Evolutionary conservation across 148 eudicot species (phyloP).

Genomic region (Beta vulgaris): DNA sequence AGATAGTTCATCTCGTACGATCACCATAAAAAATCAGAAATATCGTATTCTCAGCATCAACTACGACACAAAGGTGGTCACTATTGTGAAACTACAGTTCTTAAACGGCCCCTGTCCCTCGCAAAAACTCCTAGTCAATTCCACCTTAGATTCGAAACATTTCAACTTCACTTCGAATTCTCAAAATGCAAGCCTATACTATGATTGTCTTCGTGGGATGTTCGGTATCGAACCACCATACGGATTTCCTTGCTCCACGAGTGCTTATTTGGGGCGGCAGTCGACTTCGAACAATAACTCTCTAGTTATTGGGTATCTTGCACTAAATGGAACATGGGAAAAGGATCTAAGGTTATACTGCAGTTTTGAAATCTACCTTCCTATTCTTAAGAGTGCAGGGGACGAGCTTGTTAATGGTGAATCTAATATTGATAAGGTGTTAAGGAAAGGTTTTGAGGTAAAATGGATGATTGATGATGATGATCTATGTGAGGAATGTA

Average conservation of each 20-base stretch:
- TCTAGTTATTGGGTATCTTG: background rate
- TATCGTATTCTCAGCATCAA: conserved; percentile 15
- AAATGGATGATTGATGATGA: conserved; percentile 17
- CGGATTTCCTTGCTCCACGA: conserved; percentile 8
- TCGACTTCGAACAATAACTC: background rate
- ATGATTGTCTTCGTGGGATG: background rate
- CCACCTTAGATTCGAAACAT: background rate
- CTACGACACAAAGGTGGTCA: background rate
- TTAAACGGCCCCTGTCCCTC: background rate
- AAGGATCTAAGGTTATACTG: background rate
- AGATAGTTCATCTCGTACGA: background rate
- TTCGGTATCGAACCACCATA: background rate
- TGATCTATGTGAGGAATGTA: conserved; percentile 14
- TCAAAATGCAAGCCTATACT: conserved; percentile 19
- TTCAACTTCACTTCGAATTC: background rate
- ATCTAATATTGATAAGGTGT: background rate
- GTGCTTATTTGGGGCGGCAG: background rate
- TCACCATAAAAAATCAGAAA: background rate
- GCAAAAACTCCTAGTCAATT: background rate
- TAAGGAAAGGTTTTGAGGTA: conserved; percentile 22
- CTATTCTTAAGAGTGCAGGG: background rate
- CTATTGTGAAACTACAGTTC: conserved; percentile 7
- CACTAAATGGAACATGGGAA: background rate
- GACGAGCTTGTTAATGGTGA: background rate
- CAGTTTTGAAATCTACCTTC: background rate